Conservation (phyloP, 2,329 filamentous ascomycete species). For the Zarea fungicola region DNA sequence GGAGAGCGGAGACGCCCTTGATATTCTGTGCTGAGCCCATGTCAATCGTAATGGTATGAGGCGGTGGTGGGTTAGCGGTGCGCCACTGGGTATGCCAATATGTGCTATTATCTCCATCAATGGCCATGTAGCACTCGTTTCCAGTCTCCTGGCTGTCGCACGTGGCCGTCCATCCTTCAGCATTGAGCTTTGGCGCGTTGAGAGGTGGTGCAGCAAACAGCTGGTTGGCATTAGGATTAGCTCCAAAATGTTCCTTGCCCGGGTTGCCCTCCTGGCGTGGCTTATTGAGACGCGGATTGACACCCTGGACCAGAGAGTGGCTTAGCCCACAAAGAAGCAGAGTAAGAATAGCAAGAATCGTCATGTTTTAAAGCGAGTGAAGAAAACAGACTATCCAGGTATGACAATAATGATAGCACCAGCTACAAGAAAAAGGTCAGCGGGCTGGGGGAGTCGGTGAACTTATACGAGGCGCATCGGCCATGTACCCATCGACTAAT, state of each 20-base stretch:
- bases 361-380: no score
- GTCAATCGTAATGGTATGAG: slow-evolving; percentile 28
- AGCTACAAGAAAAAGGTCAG: no score
- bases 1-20: slow-evolving; percentile 26
- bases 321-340: slow-evolving; percentile 5
- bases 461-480: no score
- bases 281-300: background rate
- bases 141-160: slow-evolving; percentile 25
- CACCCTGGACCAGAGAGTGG: background rate
- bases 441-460: no score
- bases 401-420: no score
- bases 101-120: slow-evolving; percentile 24
- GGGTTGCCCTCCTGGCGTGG: background rate
- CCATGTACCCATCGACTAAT: no score
- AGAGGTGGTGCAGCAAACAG: slow-evolving; percentile 9
- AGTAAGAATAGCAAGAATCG: no score
- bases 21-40: slow-evolving; percentile 22
- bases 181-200: background rate
- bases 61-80: slow-evolving; percentile 10
- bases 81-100: slow-evolving; percentile 24
- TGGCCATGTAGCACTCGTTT: slow-evolving; percentile 24
- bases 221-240: slow-evolving; percentile 8
- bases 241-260: slow-evolving; percentile 6
- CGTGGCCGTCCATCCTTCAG: slow-evolving; percentile 22
- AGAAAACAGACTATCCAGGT: no score